These are phyloP conservation scores for Penicillium sumatraense DNA, from an alignment of 2,329 filamentous ascomycete genomes.

Conservation along the genomic window DNA sequence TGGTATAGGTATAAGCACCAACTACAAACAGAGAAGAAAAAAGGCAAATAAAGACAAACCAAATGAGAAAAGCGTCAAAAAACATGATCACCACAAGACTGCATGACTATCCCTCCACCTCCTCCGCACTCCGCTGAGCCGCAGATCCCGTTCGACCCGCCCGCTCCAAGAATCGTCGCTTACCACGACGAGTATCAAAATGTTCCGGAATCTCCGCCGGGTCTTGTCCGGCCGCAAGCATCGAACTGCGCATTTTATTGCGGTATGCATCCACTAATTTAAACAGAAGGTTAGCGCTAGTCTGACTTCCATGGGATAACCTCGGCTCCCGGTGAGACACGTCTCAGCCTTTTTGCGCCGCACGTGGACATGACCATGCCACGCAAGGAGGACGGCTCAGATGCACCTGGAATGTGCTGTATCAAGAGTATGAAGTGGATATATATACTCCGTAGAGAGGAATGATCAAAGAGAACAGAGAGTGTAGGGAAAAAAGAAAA, in stretches of 20 bases:
- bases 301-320: too few species aligned
- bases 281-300: not conserved
- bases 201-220: slow-evolving; percentile 75
- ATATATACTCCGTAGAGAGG: not conserved
- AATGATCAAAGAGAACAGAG: not conserved
- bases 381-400: slow-evolving; percentile 4
- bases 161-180: slow-evolving; percentile 71
- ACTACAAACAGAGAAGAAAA: not conserved
- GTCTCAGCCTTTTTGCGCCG: not conserved
- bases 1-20: too few species aligned
- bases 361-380: slow-evolving; percentile 5
- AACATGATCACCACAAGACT: not conserved
- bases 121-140: slow-evolving; percentile 40
- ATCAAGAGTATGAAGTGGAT: not conserved
- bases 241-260: slow-evolving; percentile 83
- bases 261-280: slow-evolving; percentile 87
- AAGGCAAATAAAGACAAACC: not conserved
- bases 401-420: not conserved
- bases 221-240: slow-evolving; percentile 78
- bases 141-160: slow-evolving; percentile 31
- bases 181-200: slow-evolving; percentile 86
- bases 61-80: not conserved
- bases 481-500: not conserved
- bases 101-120: slow-evolving; percentile 36
- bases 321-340: slow-evolving; percentile 12